phyloP scores from a whole-genome alignment of 2,329 filamentous ascomycete genomes.

The Aphanocladium album region DNA sequence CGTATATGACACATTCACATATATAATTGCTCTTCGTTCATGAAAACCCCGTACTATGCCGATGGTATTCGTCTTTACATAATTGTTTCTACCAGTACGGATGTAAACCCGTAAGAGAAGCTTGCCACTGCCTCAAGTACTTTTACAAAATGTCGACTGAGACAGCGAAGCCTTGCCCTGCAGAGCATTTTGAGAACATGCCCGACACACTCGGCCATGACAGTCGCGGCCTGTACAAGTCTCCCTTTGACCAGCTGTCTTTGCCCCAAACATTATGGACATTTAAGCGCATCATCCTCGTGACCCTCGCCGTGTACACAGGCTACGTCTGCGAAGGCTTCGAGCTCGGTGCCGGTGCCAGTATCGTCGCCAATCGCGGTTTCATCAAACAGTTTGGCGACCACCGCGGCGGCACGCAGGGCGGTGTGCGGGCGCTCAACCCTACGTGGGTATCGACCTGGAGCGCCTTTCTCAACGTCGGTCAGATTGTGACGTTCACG shows the following conservation, averaged over 20 bases:
- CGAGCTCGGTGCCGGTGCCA: neutral
- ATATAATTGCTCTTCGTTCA: too few relatives aligned
- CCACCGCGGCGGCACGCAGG: neutral
- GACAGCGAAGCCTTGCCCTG: neutral
- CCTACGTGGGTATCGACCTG: neutral
- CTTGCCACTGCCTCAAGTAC: neutral
- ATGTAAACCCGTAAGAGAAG: neutral
- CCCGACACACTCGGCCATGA: neutral
- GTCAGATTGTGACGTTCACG: neutral
- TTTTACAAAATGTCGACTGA: too few relatives aligned
- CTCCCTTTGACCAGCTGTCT: neutral
- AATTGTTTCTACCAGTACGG: too few relatives aligned
- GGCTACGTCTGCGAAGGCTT: neutral
- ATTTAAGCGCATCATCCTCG: neutral
- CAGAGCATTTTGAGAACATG: neutral
- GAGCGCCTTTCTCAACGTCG: neutral
- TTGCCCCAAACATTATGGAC: neutral
- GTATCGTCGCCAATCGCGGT: neutral
- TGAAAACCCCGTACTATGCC: too few relatives aligned
- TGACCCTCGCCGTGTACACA: neutral
- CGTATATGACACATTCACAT: too few relatives aligned
- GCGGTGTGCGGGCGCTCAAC: neutral
- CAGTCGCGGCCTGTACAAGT: neutral
- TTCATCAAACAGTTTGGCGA: neutral
- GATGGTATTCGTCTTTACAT: neutral